Conservation (phyloP, 108 stramenopile genomes). For the Aurantiochytrium sp. region DNA sequence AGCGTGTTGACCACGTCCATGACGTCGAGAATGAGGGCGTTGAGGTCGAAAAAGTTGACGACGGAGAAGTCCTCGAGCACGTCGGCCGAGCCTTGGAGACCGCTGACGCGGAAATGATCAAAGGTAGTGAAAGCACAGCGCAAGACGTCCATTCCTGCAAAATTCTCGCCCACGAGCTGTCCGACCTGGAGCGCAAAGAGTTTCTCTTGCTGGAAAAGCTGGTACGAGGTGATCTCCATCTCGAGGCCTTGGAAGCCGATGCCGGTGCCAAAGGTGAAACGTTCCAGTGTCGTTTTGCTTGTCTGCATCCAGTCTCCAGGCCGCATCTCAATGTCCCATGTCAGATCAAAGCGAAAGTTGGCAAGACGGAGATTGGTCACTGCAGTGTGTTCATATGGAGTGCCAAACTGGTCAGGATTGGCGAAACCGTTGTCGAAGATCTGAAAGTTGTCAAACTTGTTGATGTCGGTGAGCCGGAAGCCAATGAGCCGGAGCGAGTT, state of each 20-base stretch:
- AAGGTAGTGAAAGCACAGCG: background rate
- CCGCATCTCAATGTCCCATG: background rate
- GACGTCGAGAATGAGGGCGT: background rate
- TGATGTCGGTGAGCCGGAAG: background rate
- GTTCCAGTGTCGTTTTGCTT: background rate
- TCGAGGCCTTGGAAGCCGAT: background rate
- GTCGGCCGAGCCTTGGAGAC: background rate
- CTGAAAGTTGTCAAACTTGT: background rate
- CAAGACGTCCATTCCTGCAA: background rate
- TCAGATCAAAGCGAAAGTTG: background rate
- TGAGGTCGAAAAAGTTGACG: background rate
- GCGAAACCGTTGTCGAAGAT: background rate
- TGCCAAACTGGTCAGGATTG: background rate
- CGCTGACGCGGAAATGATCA: background rate
- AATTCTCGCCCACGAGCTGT: background rate
- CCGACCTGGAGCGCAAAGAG: background rate
- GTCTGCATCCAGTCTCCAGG: background rate
- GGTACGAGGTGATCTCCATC: background rate
- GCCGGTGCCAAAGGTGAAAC: background rate
- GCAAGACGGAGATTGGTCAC: background rate
- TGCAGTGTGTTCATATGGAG: background rate
- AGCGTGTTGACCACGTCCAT: background rate
- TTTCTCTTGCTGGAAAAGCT: background rate
- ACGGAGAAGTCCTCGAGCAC: background rate
- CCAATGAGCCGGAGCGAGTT: background rate